Evolutionary conservation across 2,329 filamentous ascomycete species (phyloP), one percentile per base, ranked within the genome.

Genomic region (Neonectria coccinea): DNA sequence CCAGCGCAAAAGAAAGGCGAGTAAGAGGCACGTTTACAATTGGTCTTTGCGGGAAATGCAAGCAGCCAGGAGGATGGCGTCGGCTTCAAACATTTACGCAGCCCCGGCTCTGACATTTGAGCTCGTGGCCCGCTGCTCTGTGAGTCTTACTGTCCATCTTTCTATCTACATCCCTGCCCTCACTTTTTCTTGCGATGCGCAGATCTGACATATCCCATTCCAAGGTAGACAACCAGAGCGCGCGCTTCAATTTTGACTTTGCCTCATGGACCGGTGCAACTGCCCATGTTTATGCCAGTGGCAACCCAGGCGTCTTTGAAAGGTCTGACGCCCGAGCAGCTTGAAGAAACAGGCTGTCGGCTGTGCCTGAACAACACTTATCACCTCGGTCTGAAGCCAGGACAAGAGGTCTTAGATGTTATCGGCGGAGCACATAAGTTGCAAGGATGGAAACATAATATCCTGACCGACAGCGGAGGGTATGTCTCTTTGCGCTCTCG

Each of bases 351-450:
- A 0, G 89, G 92, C 47, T 99, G 97, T 75, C 89, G 92, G 63
- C 82, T 99, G 45, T 99, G 96, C 78, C 83, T 99, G 69, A 99
- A 99, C 82, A 99, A 99, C 80, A 99, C 96, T 12, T 99, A 99
- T 76, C 96, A 99, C 78, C 83, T 99, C 65, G 96, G 96, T 10
- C 83, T 99, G 59, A 98, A 97, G 80, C 96, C 96, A 1, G 97
- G 96, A 1, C 94, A 98, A 78, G 91, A 92, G 41, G 92, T 94
- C 6, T 85, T 99, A 20, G 93, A 97, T 73, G 87, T 90, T 2
- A 86, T 98, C 56, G 96, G 96, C 47, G 96, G 97, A 60, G 96
- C 96, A 29, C 97, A 99, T 81, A 95, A 91, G 78, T 82, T 99
- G 57, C 96, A 99, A 79, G 92, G 93, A 80, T 99, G 97, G 96